Conservation (phyloP, 2,329 filamentous ascomycete species). For the Chaetoscypha palmicola region DNA sequence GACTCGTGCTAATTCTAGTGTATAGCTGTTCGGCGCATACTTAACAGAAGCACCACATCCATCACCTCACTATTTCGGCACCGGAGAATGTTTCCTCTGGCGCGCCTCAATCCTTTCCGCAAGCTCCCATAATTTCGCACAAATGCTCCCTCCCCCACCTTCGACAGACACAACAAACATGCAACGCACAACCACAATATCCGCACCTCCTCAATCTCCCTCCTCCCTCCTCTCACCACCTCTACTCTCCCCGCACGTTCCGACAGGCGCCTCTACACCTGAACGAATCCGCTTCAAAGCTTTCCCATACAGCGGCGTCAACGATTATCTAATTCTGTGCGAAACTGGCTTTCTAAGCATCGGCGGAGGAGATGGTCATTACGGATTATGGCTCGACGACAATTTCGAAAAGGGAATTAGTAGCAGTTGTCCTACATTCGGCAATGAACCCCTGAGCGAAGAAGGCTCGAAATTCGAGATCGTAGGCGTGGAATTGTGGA, state of each 20-base stretch:
- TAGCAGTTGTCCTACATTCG: conserved; percentile 80
- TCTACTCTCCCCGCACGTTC: conserved; percentile 22
- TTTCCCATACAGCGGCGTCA: conserved; percentile 90
- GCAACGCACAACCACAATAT: conserved; percentile 53
- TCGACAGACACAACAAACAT: conserved; percentile 57
- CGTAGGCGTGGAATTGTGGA: conserved; percentile 88
- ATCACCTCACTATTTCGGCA: conserved; percentile 81
- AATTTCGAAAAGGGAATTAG: conserved; percentile 78
- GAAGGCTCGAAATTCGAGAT: conserved; percentile 90
- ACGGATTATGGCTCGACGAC: conserved; percentile 89
- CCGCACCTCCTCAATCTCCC: conserved; percentile 20
- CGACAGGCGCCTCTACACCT: conserved; percentile 43
- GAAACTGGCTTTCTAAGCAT: conserved; percentile 78
- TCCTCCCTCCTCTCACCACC: conserved; percentile 14
- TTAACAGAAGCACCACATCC: conserved; percentile 83
- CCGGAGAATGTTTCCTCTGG: conserved; percentile 94
- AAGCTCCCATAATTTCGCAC: conserved; percentile 34
- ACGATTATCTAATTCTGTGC: conserved; percentile 95
- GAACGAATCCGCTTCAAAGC: conserved; percentile 91
- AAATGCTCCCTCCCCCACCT: conserved; percentile 60
- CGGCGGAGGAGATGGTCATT: conserved; percentile 82
- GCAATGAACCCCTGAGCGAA: conserved; percentile 88
- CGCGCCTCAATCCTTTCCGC: conserved; percentile 60
- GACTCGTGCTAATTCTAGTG: conserved; percentile 1
- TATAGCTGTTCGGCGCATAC: conserved; percentile 81